These are phyloP conservation scores for Ganoderma lingzhi DNA, from an alignment of 1,284 basidiomycete genomes.

Conservation along the genomic window DNA sequence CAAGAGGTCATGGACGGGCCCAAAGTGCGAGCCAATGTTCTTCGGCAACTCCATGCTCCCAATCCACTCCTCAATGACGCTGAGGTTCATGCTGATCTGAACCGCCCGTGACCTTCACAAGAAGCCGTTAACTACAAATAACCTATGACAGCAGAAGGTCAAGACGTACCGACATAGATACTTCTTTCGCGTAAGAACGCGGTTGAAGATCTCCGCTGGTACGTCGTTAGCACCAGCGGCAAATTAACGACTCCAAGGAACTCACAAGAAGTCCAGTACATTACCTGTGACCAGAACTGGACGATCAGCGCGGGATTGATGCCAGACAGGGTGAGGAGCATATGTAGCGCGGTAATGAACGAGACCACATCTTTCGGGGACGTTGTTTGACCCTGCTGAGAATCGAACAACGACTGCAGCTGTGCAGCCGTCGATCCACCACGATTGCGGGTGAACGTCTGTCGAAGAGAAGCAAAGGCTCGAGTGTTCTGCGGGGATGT, in stretches of 20 bases:
- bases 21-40: conserved; percentile 84
- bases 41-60: conserved; percentile 82
- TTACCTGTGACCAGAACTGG: conserved; percentile 95
- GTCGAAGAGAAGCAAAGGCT: conserved; percentile 68
- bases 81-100: conserved; percentile 91
- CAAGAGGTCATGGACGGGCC: conserved; percentile 86
- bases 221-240: conserved; percentile 36
- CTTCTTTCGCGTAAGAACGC: conserved; percentile 90
- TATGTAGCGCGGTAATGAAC: conserved; percentile 89
- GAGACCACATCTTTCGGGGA: conserved; percentile 78
- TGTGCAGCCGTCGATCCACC: conserved; percentile 53
- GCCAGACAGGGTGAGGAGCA: conserved; percentile 86
- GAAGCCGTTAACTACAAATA: background rate
- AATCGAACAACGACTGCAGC: conserved; percentile 62
- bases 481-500: conserved; percentile 51
- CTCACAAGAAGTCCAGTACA: conserved; percentile 91
- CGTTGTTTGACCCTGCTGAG: conserved; percentile 42
- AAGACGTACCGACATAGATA: conserved; percentile 84
- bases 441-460: conserved; percentile 63
- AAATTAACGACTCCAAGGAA: conserved; percentile 29
- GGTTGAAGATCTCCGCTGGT: conserved; percentile 93
- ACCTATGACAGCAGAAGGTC: conserved; percentile 6
- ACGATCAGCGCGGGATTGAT: conserved; percentile 91
- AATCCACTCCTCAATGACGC: conserved; percentile 92
- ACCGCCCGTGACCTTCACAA: conserved; percentile 77